Evolutionary conservation across 257 asterid genomes (phyloP), one percentile per base, ranked within the genome.

Genomic region (Haberlea rhodopensis): DNA sequence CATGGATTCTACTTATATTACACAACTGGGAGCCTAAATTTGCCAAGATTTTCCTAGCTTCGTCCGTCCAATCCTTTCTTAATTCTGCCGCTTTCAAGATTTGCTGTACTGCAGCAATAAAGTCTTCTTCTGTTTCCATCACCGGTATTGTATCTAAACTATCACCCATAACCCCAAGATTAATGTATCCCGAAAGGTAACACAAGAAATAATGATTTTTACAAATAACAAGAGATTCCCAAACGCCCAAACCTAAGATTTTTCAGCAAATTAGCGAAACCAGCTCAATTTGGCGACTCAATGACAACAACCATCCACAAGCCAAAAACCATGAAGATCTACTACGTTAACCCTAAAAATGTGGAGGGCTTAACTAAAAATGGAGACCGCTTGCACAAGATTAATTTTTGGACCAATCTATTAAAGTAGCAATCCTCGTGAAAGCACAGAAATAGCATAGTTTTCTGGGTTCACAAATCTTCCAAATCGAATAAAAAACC

Each of bases 1-100:
- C 84, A 45, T 63, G 72, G 16, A 48, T 75, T 68, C 67, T 62
- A 61, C 76, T 63, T 43, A 92, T 67, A 43, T 54, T 61, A 29
- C 84, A 77, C 79, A 92, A 72, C 31, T 80, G 92, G 8, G 82
- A 63, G 27, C 96, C 95, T 26, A 92, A 83, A 85, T 82, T 84
- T 20, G 91, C 91, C 72, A 92, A 57, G 46, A 85, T 74, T 57
- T 77, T 85, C 78, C 84, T 71, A 32, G 82, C 83, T 25, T 75
- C 83, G 74, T 69, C 78, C 0, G 85, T 81, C 37, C 87, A 78
- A 72, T 76, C 73, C 77, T 72, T 78, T 31, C 79, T 80, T 13
- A 74, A 53, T 64, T 75, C 90, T 65, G 84, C 73, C 10, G 95
- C 88, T 70, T 75, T 84, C 64, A 83, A 70, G 26, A 92, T 81